Percentiles rank a stretch among this genome's conserved stretches.
phyloP scores from a whole-genome alignment of 2,329 filamentous ascomycete species.

The Colletotrichum sp. region DNA sequence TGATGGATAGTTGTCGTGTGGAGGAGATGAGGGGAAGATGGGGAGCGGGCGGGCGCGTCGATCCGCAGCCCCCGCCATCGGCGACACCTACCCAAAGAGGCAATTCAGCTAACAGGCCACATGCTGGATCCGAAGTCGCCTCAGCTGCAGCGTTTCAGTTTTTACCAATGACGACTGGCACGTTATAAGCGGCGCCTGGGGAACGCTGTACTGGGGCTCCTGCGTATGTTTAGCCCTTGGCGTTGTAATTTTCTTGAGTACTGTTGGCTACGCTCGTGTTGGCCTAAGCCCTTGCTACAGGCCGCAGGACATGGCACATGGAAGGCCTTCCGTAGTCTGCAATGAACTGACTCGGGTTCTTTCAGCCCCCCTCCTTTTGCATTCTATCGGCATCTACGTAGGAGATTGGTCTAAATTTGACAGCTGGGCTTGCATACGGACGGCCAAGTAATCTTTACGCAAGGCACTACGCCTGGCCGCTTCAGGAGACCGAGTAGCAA shows the following conservation, averaged over 20 bases:
- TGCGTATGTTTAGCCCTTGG: background rate
- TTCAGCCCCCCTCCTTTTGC: background rate
- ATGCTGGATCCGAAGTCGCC: background rate
- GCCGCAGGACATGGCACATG: background rate
- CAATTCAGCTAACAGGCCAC: background rate
- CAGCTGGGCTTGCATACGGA: background rate
- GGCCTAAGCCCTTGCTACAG: background rate
- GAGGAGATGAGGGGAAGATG: background rate
- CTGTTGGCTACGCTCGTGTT: background rate
- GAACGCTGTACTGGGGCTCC: background rate
- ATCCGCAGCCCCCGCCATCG: background rate
- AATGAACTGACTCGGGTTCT: background rate
- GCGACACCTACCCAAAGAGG: slow-evolving; percentile 1
- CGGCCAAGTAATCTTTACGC: background rate
- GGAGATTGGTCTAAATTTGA: background rate
- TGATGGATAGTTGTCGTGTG: background rate
- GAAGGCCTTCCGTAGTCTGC: background rate
- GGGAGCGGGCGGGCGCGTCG: background rate
- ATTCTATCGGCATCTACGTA: background rate
- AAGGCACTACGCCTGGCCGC: background rate
- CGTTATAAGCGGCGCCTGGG: background rate
- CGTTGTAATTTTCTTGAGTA: background rate
- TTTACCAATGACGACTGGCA: background rate
- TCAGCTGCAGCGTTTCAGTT: background rate
- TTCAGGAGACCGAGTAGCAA: background rate